Base-by-base conservation (phyloP, 108 stramenopile species). In the Stephanodiscus minutulus region DNA sequence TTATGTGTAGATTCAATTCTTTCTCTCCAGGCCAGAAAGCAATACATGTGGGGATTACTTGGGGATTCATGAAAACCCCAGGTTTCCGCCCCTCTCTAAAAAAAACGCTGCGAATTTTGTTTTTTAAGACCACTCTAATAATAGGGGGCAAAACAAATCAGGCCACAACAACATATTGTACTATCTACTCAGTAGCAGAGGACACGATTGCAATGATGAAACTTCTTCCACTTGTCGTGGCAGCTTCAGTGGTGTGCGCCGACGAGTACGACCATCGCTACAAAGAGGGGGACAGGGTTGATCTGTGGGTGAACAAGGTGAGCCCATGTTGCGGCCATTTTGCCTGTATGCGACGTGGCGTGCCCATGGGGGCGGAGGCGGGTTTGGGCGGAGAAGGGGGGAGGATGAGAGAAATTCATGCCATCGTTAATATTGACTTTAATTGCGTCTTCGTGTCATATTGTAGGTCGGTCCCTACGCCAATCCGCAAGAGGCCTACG, bases 401-500 rank as follows among this genome's bases (percentile, higher is more conserved):
- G 12, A 21, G 10, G 48, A 3, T 47, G 48, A 33, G 7, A 28
- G 31, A 50, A 24, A 24, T 52, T 24, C 25, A 39, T 39, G 39
- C 7, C 3, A 39, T 39, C 39, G 15, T 44, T 25, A 11, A 44
- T 61, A n/a, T 11, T 25, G 18, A 56, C 37, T 11, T 21, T 21
- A 65, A 53, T 56, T 56, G 31, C 29, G 13, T 29, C 25, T 13
- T 56, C 27, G 29, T 31, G 11, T 29, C 24, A 1, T 18, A 17
- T 21, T 28, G 0, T 58, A 91, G 93, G 93, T 99, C n/a, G 98
- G 98, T 9, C 98, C 98, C 24, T 98, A 97, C 73, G 92, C 96
- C 68, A 99, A 99, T 72, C 98, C 98, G 13, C 95, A 97, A 85
- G 98, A 99, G 83, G 97, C 97, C 15, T 99, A 99, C 82, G 87